Evolutionary conservation across 2,329 filamentous ascomycete species (phyloP).

Genomic region (Aureobasidium pullulans): DNA sequence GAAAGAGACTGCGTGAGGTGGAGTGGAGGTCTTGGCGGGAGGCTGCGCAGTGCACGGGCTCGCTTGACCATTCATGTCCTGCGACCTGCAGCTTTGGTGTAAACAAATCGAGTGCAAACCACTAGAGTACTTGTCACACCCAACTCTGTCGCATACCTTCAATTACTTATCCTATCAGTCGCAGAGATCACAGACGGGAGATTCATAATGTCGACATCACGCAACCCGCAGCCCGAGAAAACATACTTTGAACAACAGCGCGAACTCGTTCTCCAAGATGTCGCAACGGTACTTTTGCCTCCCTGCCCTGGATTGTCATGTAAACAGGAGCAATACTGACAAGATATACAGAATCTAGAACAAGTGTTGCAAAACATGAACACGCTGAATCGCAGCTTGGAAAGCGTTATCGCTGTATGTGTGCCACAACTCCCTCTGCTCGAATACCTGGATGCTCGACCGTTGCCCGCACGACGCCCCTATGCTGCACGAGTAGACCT

Average conservation of each 20-base stretch:
- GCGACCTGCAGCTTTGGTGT: neutral
- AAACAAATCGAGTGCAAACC: neutral
- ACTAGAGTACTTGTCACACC: neutral
- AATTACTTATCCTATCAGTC: no score
- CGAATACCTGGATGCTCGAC: slow-evolving; percentile 31
- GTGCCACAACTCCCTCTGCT: neutral
- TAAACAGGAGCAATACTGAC: neutral
- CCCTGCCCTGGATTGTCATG: neutral
- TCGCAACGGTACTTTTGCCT: slow-evolving; percentile 52
- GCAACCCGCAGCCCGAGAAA: slow-evolving; percentile 32
- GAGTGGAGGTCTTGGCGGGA: neutral
- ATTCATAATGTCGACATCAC: slow-evolving; percentile 22
- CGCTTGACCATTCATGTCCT: neutral
- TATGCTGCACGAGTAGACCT: no score
- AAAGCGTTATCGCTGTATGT: slow-evolving; percentile 78
- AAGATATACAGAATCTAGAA: slow-evolving; percentile 56
- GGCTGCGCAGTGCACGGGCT: neutral
- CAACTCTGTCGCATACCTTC: neutral
- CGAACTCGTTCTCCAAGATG: slow-evolving; percentile 62
- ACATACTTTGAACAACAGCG: slow-evolving; percentile 72
- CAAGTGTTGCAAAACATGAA: slow-evolving; percentile 94
- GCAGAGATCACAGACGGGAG: neutral
- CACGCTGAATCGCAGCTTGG: slow-evolving; percentile 83
- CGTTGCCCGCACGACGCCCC: no score
- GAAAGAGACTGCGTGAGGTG: neutral